Percentiles rank a stretch among this genome's conserved stretches.
These are phyloP conservation scores for Colletotrichum sp. DNA, from an alignment of 2,329 filamentous ascomycete species.

Conservation along the genomic window DNA sequence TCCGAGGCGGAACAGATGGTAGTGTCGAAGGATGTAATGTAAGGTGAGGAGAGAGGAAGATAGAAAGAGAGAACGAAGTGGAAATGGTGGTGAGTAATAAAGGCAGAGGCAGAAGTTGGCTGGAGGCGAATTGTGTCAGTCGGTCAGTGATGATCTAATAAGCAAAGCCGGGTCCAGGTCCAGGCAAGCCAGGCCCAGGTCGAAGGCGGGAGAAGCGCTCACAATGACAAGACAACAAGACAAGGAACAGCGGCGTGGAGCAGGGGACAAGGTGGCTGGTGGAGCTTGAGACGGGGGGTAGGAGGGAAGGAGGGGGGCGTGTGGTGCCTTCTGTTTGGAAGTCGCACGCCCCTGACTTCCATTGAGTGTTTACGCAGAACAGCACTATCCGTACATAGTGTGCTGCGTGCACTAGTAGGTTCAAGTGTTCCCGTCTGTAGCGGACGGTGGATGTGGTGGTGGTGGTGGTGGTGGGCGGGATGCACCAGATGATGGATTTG, in stretches of 20 bases:
- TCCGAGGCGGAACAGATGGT: background rate
- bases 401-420: background rate
- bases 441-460: background rate
- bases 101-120: slow-evolving; percentile 3
- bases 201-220: slow-evolving; percentile 22
- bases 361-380: background rate
- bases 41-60: background rate
- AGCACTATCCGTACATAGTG: background rate
- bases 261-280: slow-evolving; percentile 21
- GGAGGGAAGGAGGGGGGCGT: background rate
- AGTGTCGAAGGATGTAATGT: background rate
- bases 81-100: slow-evolving; percentile 11
- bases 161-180: slow-evolving; percentile 10
- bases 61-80: background rate
- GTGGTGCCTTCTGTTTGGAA: background rate
- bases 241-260: slow-evolving; percentile 15
- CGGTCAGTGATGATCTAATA: slow-evolving; percentile 22
- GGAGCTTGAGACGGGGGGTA: background rate
- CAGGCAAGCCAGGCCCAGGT: slow-evolving; percentile 14
- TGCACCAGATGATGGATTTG: background rate
- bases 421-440: background rate
- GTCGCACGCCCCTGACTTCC: background rate
- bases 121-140: slow-evolving; percentile 21
- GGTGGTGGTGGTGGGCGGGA: background rate
- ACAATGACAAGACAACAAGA: slow-evolving; percentile 19